phyloP scores from a whole-genome alignment of 1,284 basidiomycete species.

The Ceratobasidium sp. region DNA sequence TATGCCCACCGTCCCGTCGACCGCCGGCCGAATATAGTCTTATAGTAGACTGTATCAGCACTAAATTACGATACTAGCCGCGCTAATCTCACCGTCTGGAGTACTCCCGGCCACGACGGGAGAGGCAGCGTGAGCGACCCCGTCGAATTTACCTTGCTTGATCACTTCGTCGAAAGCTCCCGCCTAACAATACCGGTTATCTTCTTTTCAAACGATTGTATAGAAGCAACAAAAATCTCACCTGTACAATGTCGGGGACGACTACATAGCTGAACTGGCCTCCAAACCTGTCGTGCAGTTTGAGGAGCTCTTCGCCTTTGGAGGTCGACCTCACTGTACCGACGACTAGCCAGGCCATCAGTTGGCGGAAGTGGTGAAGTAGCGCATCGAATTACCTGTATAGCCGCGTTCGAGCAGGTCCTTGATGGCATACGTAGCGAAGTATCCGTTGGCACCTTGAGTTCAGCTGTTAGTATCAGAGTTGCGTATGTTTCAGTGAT shows the following conservation, averaged over 20 bases:
- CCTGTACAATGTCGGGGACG: constrained; percentile 35
- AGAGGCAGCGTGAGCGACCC: constrained; percentile 44
- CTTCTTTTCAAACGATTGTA: too few relatives aligned
- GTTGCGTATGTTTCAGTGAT: not conserved
- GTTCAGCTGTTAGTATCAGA: not conserved
- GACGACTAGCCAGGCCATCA: not conserved
- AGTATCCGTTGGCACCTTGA: constrained; percentile 41
- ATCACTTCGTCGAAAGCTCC: constrained; percentile 34
- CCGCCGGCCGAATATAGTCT: constrained; percentile 39
- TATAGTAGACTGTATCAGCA: not conserved
- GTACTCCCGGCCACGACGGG: constrained; percentile 1
- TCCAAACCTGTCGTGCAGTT: not conserved
- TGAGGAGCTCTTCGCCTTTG: constrained; percentile 30
- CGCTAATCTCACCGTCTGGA: constrained; percentile 5
- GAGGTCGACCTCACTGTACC: constrained; percentile 21
- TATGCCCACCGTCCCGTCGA: constrained; percentile 40
- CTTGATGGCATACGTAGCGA: constrained; percentile 35
- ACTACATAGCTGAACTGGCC: constrained; percentile 20
- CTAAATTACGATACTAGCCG: not conserved
- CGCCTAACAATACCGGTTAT: not conserved
- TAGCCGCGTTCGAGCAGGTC: constrained; percentile 34
- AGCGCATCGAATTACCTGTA: not conserved
- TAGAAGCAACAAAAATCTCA: not conserved
- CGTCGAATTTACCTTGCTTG: constrained; percentile 21
- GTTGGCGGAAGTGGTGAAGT: not conserved